Evolutionary conservation across 2,329 filamentous ascomycete species (phyloP), one percentile per base, ranked within the genome.

Genomic region (Fusarium algeriense): DNA sequence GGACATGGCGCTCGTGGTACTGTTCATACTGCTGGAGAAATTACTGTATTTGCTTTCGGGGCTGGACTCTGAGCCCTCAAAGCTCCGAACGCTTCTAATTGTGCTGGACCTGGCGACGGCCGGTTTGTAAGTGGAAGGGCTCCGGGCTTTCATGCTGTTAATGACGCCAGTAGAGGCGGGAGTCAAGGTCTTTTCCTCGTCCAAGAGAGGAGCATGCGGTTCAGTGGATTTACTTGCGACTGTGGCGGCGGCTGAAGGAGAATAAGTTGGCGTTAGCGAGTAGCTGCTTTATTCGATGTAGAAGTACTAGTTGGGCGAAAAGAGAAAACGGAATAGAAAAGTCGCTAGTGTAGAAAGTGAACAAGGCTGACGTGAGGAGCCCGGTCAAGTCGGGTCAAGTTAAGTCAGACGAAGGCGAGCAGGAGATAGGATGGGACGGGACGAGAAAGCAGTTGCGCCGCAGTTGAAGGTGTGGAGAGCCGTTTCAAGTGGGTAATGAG

Each of bases 21-120:
- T 89, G 75, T 86, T 85, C 43, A 86, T 79, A 46, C 86, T 88
- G 80, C 86, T 88, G 43, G 87, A 88, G 71, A 89, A 86, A 66
- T 80, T 82, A 63, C 87, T 89, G 72, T 84, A 84, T 67, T 82
- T 83, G 76, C 80, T 82, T 54, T 83, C 81, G 55, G 80, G 82
- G 67, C 83, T 83, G 44, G 85, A 85, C 59, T 85, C 82, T 67
- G 80, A 82, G 37, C 80, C 83, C 77, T 89, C 87, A 76, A 86
- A 85, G 80, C 86, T 89, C 41, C 84, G 82, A 40, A 90, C 88
- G 59, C 86, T 85, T 68, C 88, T 86, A 67, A 90, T 90, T 34
- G 87, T 89, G 62, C 69, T 71, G 30, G 79, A 77, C 64, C 81
- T 77, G 54, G 75, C 74, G 67, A 80, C 46, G 65, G 74, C 73